Base-by-base conservation (phyloP, 352 stramenopile species). In the Phytophthora pinifolia region DNA sequence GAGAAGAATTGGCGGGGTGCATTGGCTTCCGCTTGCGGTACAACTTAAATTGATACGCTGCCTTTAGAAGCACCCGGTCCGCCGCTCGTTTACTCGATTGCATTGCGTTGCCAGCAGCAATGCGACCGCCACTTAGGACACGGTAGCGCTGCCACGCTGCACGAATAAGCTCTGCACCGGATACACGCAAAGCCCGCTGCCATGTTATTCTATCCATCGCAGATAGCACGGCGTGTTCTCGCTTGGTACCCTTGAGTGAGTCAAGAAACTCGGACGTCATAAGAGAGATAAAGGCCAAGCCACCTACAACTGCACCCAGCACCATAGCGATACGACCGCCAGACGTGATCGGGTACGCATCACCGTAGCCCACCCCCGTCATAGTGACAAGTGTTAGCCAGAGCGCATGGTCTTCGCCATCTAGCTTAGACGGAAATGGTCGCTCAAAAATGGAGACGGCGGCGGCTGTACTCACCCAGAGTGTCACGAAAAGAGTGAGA, bases 311-410 rank as follows among this genome's bases (percentile, higher is more conserved):
- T 6, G 78, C 73, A 2, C 78, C 78, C 3, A 85, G 29, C 15
- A 85, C 61, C 15, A 82, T 74, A 5, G 60, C 56, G 32, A 83
- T 32, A 1, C 75, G 75, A 0, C 78, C 78, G 15, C 66, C 66
- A 2, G 59, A 55, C 1, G 78, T 88, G 44, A 88, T 52, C 3
- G 75, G 76, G 33, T 79, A 86, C 20, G 69, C 54, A 43, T 88
- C 78, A 3, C 78, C 78, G 37, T 86, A 88, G 7, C 78, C 78
- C 5, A 88, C 78, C 4, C 62, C 61, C 1, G 78, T 73, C 61
- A 86, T 88, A 3, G 75, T 85, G 43, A 82, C 78, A 17, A 88
- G 76, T 2, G 72, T 75, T 22, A 88, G 64, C 78, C 78, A 88
- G 25, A 88, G 55, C 22, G 75, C 76, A 44, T 86, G 67, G 25